Percentiles rank a stretch among this genome's conserved stretches.
Conservation (phyloP, 176 grass and related monocot species). For the Olyra latifolia region DNA sequence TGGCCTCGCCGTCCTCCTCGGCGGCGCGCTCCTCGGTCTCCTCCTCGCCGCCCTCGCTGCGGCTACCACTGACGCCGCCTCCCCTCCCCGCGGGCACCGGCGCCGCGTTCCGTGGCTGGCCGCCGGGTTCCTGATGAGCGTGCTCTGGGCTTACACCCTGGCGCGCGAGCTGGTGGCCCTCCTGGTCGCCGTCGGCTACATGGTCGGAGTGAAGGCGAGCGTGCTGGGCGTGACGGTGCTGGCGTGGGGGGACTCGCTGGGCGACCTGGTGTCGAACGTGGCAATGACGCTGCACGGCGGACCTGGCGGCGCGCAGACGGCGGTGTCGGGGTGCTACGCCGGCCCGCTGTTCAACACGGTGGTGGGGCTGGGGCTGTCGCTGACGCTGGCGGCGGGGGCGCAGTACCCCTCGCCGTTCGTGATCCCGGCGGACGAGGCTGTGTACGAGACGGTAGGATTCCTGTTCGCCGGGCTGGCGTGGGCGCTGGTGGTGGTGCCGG, state of each 20-base stretch:
- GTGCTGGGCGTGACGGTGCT: conserved; percentile 82
- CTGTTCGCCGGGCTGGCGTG: conserved; percentile 56
- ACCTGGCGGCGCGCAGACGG: conserved; percentile 65
- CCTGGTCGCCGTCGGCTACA: conserved; percentile 65
- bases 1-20: conserved; percentile 12
- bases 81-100: conserved; percentile 30
- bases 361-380: conserved; percentile 65
- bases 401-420: conserved; percentile 50
- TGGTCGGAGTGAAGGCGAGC: conserved; percentile 58
- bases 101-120: conserved; percentile 61
- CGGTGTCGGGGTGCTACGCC: conserved; percentile 73
- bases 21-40: conserved; percentile 26
- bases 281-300: conserved; percentile 70
- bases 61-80: conserved; percentile 19
- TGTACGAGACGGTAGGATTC: conserved; percentile 77
- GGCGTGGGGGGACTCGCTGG: conserved; percentile 87
- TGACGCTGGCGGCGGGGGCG: conserved; percentile 56
- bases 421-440: conserved; percentile 42
- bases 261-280: conserved; percentile 80
- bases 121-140: conserved; percentile 83
- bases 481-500: conserved; percentile 73
- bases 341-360: conserved; percentile 86
- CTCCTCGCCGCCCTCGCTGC: conserved; percentile 23
- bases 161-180: conserved; percentile 81
- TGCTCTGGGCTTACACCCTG: conserved; percentile 78